Evolutionary conservation across 148 eudicot species (phyloP).

Genomic region (Tetragonia tetragonoides): DNA sequence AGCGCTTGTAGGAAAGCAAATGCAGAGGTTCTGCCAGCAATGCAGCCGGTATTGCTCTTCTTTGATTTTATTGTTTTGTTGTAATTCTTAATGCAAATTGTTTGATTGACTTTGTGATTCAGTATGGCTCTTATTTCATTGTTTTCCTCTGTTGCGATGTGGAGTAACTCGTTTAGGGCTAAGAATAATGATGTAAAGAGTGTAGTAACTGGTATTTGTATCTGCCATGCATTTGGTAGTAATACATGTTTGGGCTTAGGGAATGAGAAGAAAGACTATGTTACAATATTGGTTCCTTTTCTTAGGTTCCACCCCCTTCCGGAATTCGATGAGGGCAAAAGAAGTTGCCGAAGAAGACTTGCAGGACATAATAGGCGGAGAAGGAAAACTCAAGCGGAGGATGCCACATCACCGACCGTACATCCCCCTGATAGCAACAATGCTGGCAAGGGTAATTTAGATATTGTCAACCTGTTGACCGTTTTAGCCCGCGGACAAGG

Average conservation of each 20-base stretch:
- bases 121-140: background rate
- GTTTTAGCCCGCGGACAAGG: conserved; percentile 35
- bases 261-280: background rate
- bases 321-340: conserved; percentile 92
- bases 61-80: background rate
- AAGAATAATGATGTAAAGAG: background rate
- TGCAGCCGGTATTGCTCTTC: conserved; percentile 63
- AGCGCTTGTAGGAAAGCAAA: conserved; percentile 68
- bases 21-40: conserved; percentile 93
- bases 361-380: conserved; percentile 89
- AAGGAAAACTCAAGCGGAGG: conserved; percentile 93
- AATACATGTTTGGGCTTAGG: background rate
- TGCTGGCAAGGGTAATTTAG: conserved; percentile 25
- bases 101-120: background rate
- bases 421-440: conserved; percentile 19
- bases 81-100: background rate
- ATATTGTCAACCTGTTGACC: conserved; percentile 34
- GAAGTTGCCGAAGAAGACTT: conserved; percentile 94
- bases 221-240: background rate
- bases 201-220: background rate
- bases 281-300: background rate
- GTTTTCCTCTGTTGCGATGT: background rate
- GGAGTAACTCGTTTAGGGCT: background rate
- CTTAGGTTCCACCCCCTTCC: conserved; percentile 85
- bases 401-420: conserved; percentile 30